Base-by-base conservation (phyloP, 2,329 filamentous ascomycete species). In the Zymoseptoria passerinii region DNA sequence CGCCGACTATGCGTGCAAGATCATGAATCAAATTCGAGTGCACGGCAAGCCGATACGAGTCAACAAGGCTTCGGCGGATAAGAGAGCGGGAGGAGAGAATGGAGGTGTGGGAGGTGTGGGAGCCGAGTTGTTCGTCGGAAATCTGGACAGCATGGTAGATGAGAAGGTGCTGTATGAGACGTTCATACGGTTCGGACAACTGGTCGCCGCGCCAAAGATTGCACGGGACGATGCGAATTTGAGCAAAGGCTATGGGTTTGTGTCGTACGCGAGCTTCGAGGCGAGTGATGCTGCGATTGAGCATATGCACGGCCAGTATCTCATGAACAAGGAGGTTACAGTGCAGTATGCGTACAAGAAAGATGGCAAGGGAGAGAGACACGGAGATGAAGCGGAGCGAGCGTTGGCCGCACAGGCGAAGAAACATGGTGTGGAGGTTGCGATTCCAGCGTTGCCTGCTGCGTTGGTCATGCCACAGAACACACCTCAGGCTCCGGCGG, bases 281-380 rank as follows among this genome's bases (percentile, higher is more conserved):
- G 88, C 90, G 66, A 94, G 90, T 9, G 94, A 99, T 70, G 87
- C 90, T 62, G 92, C 94, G 49, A 90, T 95, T 63, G 82, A 86
- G 65, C 94, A 92, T 72, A 92, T 99, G 88, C 89, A 96, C 72
- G 90, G 90, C 54, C 92, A 97, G 77, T 97, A 94, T 75, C 84
- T 99, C 61, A 92, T 95, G 80, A 96, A 94, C 80, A 96, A 96
- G 77, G 89, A 96, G 74, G 88, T 97, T 67, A 89, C 88, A 2
- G 94, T 99, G 50, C 92, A 97, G 75, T 99, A 97, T 74, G 94
- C 94, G 48, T 97, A 96, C 82, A 99, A 99, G 81, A 97, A 97
- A 76, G 94, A 99, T 70, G 94, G 94, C 66, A 96, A 96, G 77
- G 92, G 92, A 67, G 92, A 97, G 77, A 82, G 94, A 59, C 94